phyloP scores from a whole-genome alignment of 2,329 filamentous ascomycete genomes.

The Fusarium virguliforme region DNA sequence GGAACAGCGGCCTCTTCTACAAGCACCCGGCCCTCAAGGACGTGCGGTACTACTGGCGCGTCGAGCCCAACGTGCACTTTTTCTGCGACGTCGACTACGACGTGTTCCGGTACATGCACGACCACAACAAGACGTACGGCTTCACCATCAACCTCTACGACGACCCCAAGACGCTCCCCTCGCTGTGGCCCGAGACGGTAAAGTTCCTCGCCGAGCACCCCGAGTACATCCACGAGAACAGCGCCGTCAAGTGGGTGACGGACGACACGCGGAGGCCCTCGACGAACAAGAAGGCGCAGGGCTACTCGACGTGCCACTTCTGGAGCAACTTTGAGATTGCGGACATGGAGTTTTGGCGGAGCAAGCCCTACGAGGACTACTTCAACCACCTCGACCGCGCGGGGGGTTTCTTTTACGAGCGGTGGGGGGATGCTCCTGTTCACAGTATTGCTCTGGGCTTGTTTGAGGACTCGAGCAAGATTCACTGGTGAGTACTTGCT shows the following conservation, averaged over 20 bases:
- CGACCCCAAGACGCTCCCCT: constrained; percentile 86
- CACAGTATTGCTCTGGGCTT: constrained; percentile 94
- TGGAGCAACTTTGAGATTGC: constrained; percentile 99
- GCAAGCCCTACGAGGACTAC: constrained; percentile 92
- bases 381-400: constrained; percentile 97
- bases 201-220: constrained; percentile 92
- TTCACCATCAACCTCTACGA: constrained; percentile 99
- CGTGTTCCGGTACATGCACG: constrained; percentile 97
- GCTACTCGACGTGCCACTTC: constrained; percentile 98
- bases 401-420: constrained; percentile 98
- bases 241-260: constrained; percentile 89
- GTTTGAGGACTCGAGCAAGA: constrained; percentile 90
- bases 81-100: constrained; percentile 99
- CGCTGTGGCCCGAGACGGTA: constrained; percentile 94
- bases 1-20: constrained; percentile 99
- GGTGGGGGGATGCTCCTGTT: constrained; percentile 98
- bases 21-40: constrained; percentile 90
- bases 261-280: constrained; percentile 84
- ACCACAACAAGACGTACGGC: constrained; percentile 98
- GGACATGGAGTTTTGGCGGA: constrained; percentile 93
- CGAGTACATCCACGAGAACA: constrained; percentile 85
- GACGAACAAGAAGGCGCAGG: constrained; percentile 85
- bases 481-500: constrained; percentile 84
- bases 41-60: constrained; percentile 96
- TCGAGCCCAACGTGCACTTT: constrained; percentile 98